These are phyloP conservation scores for Amanita molliuscula DNA, from an alignment of 768 basidiomycete genomes.

Conservation along the genomic window DNA sequence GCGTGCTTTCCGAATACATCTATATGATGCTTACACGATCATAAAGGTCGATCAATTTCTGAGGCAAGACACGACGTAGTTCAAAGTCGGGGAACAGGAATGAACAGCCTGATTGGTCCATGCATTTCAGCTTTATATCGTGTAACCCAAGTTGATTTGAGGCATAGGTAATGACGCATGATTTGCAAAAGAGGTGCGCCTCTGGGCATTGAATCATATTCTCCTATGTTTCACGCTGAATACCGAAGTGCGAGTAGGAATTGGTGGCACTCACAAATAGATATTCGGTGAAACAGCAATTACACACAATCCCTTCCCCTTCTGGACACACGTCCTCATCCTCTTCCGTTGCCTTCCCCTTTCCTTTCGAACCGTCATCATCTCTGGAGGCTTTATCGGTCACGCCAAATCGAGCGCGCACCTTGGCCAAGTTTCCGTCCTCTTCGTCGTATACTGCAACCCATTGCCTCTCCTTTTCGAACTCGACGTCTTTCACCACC, in stretches of 20 bases:
- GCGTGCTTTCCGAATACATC: neutral
- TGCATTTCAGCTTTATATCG: slow-evolving; percentile 59
- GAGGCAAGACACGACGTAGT: slow-evolving; percentile 54
- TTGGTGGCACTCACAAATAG: slow-evolving; percentile 45
- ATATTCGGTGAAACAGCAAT: slow-evolving; percentile 74
- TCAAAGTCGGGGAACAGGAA: slow-evolving; percentile 60
- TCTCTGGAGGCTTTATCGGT: slow-evolving; percentile 9
- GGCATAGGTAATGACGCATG: slow-evolving; percentile 62
- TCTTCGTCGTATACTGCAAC: slow-evolving; percentile 34
- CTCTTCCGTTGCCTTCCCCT: slow-evolving; percentile 19
- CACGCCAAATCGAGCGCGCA: slow-evolving; percentile 20
- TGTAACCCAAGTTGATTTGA: slow-evolving; percentile 57
- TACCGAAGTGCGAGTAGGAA: neutral
- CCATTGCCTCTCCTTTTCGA: slow-evolving; percentile 40
- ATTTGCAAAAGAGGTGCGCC: slow-evolving; percentile 75
- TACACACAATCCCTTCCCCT: slow-evolving; percentile 69
- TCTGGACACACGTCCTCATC: slow-evolving; percentile 25
- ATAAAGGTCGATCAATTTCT: slow-evolving; percentile 60
- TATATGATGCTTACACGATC: slow-evolving; percentile 30
- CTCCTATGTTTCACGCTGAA: slow-evolving; percentile 32
- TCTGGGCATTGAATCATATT: slow-evolving; percentile 88
- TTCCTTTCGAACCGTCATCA: slow-evolving; percentile 22
- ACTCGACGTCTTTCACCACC: slow-evolving; percentile 30
- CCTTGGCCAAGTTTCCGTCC: slow-evolving; percentile 33
- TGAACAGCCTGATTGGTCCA: slow-evolving; percentile 71